phyloP scores from a whole-genome alignment of 2,329 filamentous ascomycete species.

The Nothophoma quercina region DNA sequence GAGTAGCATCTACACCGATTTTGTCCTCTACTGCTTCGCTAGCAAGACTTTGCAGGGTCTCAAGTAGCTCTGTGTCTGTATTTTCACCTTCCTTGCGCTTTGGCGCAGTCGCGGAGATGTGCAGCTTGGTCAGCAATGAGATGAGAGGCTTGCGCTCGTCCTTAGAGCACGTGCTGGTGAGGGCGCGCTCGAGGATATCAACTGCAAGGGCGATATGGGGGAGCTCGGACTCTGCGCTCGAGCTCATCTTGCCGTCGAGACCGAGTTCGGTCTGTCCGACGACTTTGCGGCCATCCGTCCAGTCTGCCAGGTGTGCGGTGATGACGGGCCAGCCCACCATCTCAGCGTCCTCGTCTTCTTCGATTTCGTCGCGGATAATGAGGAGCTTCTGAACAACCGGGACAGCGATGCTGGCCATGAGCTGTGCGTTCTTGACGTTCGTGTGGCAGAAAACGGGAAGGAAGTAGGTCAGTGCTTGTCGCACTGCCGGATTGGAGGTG shows the following conservation, averaged over 20 bases:
- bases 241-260: slow-evolving; percentile 62
- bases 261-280: slow-evolving; percentile 63
- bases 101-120: slow-evolving; percentile 68
- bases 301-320: slow-evolving; percentile 85
- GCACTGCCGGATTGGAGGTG: slow-evolving; percentile 77
- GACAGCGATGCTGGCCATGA: slow-evolving; percentile 78
- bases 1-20: slow-evolving; percentile 60
- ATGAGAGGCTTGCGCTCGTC: slow-evolving; percentile 79
- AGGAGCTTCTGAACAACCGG: slow-evolving; percentile 76
- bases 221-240: slow-evolving; percentile 69
- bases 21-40: slow-evolving; percentile 58
- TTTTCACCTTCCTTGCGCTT: slow-evolving; percentile 36
- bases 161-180: slow-evolving; percentile 69
- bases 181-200: slow-evolving; percentile 77
- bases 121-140: slow-evolving; percentile 79
- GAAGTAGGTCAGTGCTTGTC: slow-evolving; percentile 92
- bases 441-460: slow-evolving; percentile 93
- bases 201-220: slow-evolving; percentile 81
- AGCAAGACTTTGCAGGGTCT: slow-evolving; percentile 55
- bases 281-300: slow-evolving; percentile 89
- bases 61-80: slow-evolving; percentile 30
- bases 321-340: slow-evolving; percentile 82
- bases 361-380: slow-evolving; percentile 66
- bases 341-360: slow-evolving; percentile 73
- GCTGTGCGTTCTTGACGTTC: slow-evolving; percentile 78